phyloP scores from a whole-genome alignment of 2,329 filamentous ascomycete species.

The Fusarium nodosum region DNA sequence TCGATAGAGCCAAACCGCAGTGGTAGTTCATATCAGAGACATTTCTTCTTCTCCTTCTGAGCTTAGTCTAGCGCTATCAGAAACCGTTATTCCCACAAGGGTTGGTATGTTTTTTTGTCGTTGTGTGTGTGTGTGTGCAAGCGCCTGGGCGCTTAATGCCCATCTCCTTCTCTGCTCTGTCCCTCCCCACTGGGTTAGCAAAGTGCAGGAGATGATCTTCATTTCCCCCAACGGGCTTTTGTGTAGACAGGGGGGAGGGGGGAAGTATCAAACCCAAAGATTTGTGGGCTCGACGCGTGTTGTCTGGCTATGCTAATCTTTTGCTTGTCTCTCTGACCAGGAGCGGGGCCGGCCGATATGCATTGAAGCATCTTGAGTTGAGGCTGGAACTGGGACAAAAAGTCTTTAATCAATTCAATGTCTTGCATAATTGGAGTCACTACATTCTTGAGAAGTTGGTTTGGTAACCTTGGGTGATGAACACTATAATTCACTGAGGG shows the following conservation, averaged over 20 bases:
- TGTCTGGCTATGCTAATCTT: constrained; percentile 27
- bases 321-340: constrained; percentile 3
- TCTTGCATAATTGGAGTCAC: constrained; percentile 1
- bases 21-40: constrained; percentile 31
- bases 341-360: constrained; percentile 32
- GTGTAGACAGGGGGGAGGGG: constrained; percentile 22
- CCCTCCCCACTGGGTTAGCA: constrained; percentile 8
- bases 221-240: constrained; percentile 43
- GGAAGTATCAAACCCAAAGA: constrained; percentile 31
- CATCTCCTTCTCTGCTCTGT: neutral
- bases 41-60: constrained; percentile 3
- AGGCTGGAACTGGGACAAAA: neutral
- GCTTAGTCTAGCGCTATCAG: constrained; percentile 30
- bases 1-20: constrained; percentile 18
- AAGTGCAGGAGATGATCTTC: constrained; percentile 45
- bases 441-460: constrained; percentile 15
- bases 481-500: neutral
- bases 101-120: neutral
- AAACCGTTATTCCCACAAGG: neutral
- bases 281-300: constrained; percentile 43
- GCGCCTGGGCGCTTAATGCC: constrained; percentile 37
- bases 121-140: constrained; percentile 19
- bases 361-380: constrained; percentile 8
- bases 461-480: constrained; percentile 24
- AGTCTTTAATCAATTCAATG: neutral